Conservation (phyloP, 2,329 filamentous ascomycete species). For the Cordyceps tenuipes region DNA sequence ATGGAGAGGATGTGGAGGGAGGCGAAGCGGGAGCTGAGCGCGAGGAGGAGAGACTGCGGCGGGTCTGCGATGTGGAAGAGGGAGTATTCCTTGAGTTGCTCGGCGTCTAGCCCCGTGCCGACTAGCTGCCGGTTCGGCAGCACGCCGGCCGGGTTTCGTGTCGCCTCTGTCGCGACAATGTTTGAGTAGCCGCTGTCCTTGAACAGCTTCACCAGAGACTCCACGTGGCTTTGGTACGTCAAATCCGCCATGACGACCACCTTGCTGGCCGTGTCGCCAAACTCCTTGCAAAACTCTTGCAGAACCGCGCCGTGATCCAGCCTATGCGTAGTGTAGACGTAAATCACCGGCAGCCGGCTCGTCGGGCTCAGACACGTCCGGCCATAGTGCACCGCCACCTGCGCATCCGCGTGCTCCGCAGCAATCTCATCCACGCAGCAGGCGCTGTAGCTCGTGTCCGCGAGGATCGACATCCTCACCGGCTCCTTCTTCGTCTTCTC, state of each 20-base stretch:
- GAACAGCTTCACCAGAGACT: constrained; percentile 46
- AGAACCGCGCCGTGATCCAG: constrained; percentile 54
- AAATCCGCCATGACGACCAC: constrained; percentile 84
- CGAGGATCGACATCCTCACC: constrained; percentile 69
- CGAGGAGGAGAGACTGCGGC: constrained; percentile 74
- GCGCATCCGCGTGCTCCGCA: constrained; percentile 83
- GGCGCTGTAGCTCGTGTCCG: constrained; percentile 91
- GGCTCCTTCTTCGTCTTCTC: constrained; percentile 7
- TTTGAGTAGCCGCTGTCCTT: constrained; percentile 57
- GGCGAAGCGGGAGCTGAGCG: constrained; percentile 72
- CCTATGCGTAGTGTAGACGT: constrained; percentile 73
- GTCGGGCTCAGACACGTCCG: constrained; percentile 88
- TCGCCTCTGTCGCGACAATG: constrained; percentile 60
- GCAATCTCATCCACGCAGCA: constrained; percentile 97
- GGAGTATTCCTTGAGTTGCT: constrained; percentile 56
- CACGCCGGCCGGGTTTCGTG: constrained; percentile 68
- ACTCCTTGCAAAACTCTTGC: constrained; percentile 58
- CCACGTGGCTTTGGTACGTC: constrained; percentile 71
- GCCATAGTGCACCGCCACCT: constrained; percentile 91
- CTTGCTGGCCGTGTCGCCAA: constrained; percentile 53
- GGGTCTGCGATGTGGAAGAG: constrained; percentile 82
- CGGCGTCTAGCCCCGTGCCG: constrained; percentile 30
- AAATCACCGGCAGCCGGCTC: constrained; percentile 75
- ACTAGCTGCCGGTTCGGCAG: constrained; percentile 74
- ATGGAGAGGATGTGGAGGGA: constrained; percentile 73